Evolutionary conservation across 176 grass and related monocot species (phyloP).

Genomic region (Saccharum officinarum): DNA sequence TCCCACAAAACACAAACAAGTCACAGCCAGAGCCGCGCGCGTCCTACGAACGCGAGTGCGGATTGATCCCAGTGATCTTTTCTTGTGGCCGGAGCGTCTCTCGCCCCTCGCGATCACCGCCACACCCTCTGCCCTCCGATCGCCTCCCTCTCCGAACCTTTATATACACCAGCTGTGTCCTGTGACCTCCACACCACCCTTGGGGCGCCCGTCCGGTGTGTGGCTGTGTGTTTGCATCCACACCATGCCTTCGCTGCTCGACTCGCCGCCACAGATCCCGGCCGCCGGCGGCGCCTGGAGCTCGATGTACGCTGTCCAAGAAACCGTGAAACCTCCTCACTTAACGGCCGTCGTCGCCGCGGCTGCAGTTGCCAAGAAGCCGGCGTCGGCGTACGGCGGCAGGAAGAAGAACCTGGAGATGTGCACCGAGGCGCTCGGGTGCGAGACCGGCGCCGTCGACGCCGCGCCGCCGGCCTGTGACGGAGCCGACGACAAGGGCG

Average conservation of each 20-base stretch:
- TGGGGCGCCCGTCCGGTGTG: background rate
- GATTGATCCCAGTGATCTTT: background rate
- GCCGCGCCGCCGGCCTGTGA: background rate
- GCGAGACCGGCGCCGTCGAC: slow-evolving; percentile 70
- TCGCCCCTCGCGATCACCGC: slow-evolving; percentile 1
- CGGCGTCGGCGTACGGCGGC: slow-evolving; percentile 17
- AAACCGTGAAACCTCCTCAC: slow-evolving; percentile 1
- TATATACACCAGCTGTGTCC: slow-evolving; percentile 15
- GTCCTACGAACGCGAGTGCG: background rate
- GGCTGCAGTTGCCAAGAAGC: background rate
- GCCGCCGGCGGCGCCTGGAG: slow-evolving; percentile 7
- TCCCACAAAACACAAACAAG: background rate
- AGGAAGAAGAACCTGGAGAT: slow-evolving; percentile 56
- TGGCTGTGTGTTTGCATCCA: background rate
- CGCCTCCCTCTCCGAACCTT: background rate
- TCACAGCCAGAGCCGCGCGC: background rate
- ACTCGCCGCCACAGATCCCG: slow-evolving; percentile 32
- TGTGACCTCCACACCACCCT: background rate
- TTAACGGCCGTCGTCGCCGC: background rate
- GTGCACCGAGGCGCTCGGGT: slow-evolving; percentile 83
- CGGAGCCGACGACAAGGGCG: background rate
- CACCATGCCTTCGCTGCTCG: slow-evolving; percentile 36
- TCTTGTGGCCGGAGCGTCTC: slow-evolving; percentile 8
- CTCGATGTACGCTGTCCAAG: slow-evolving; percentile 19
- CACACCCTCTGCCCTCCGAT: background rate